Percentiles rank a stretch among this genome's conserved stretches.
These are phyloP conservation scores for Acarospora socialis DNA, from an alignment of 2,329 filamentous ascomycete genomes.

Conservation along the genomic window DNA sequence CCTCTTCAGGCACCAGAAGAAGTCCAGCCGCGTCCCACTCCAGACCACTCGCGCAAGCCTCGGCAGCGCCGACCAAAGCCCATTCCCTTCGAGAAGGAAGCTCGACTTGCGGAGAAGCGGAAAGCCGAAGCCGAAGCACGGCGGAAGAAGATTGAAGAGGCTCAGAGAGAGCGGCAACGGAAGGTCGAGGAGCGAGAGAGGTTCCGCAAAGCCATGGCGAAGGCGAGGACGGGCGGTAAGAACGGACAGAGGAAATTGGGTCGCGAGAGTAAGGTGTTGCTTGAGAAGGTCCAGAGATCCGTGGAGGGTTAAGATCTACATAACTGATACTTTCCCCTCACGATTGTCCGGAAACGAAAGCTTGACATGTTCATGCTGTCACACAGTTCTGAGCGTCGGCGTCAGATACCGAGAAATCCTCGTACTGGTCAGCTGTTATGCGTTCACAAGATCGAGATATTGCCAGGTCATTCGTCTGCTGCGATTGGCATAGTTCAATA, in stretches of 20 bases:
- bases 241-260: constrained; percentile 69
- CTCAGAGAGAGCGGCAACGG: constrained; percentile 6
- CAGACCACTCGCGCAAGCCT: constrained; percentile 19
- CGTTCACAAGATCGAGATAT: too few relatives aligned
- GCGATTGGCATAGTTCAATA: too few relatives aligned
- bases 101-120: constrained; percentile 34
- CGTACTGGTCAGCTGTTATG: too few relatives aligned
- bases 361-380: too few relatives aligned
- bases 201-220: constrained; percentile 51
- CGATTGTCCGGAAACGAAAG: too few relatives aligned
- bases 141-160: constrained; percentile 40
- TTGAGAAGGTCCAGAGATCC: constrained; percentile 65
- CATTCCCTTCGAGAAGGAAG: constrained; percentile 48
- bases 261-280: constrained; percentile 60
- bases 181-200: constrained; percentile 46
- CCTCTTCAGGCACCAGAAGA: constrained; percentile 15
- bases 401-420: too few relatives aligned
- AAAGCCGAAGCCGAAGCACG: constrained; percentile 52
- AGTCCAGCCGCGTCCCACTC: constrained; percentile 11
- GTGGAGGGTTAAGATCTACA: constrained; percentile 30
- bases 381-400: too few relatives aligned
- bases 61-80: constrained; percentile 27
- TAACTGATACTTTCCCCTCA: background rate
- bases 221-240: constrained; percentile 44
- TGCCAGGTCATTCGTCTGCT: too few relatives aligned